These are phyloP conservation scores for Gillenia trifoliata DNA, from an alignment of 306 rosid species.

Conservation along the genomic window DNA sequence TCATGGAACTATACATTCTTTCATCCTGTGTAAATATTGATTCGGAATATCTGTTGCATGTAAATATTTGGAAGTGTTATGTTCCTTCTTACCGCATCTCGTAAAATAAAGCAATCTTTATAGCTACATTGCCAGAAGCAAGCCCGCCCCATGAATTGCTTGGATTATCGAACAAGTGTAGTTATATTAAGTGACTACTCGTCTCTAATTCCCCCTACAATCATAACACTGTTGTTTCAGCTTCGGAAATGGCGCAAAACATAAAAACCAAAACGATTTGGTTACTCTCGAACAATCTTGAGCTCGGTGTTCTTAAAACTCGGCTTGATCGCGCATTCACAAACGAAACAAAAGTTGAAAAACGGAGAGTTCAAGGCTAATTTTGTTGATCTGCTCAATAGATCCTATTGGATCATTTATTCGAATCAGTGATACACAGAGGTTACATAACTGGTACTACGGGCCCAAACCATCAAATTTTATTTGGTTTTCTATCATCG, in stretches of 20 bases:
- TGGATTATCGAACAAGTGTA: not conserved
- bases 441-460: not conserved
- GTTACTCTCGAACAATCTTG: not conserved
- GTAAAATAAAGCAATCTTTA: slow-evolving; percentile 12
- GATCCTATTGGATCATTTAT: not conserved
- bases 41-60: slow-evolving; percentile 14
- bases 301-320: not conserved
- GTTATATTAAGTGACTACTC: not conserved
- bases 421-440: not conserved
- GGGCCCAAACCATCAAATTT: not conserved
- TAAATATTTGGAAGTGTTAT: slow-evolving; percentile 11
- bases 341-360: not conserved
- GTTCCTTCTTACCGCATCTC: slow-evolving; percentile 1
- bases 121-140: not conserved
- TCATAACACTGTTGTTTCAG: not conserved
- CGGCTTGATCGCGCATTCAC: not conserved
- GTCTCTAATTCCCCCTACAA: not conserved
- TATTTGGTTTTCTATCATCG: not conserved
- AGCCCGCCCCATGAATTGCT: not conserved
- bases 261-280: not conserved
- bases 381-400: no score
- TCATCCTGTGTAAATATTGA: slow-evolving; percentile 38
- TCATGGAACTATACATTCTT: slow-evolving; percentile 11
- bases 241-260: not conserved
- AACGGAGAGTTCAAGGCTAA: no score